These are phyloP conservation scores for Pelagomonas calceolata DNA, from an alignment of 108 stramenopile species.

Conservation along the genomic window DNA sequence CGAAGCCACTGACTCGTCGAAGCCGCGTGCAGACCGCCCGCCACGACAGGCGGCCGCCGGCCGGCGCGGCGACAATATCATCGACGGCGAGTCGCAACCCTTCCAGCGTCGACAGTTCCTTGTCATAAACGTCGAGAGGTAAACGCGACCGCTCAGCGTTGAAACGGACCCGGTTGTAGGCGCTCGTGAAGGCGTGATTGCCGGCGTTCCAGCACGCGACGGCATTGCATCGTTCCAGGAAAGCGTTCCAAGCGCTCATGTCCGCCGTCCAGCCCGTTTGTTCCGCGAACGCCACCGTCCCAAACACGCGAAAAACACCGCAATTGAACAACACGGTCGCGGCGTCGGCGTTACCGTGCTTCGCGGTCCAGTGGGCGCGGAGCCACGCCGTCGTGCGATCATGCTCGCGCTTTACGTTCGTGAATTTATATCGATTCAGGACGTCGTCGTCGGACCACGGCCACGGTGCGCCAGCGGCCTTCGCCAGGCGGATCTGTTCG, in stretches of 20 bases:
- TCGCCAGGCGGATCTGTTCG: neutral
- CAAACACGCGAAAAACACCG: neutral
- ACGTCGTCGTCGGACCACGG: neutral
- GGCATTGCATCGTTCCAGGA: neutral
- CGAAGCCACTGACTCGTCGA: neutral
- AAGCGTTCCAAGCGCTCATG: neutral
- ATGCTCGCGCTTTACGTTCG: neutral
- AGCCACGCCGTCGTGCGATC: neutral
- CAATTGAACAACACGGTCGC: neutral
- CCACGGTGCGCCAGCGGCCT: neutral
- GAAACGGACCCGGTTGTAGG: neutral
- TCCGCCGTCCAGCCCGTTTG: neutral
- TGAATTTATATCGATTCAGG: neutral
- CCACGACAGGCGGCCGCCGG: neutral
- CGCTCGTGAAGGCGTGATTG: neutral
- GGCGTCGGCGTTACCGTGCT: neutral
- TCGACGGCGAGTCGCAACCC: too few species aligned
- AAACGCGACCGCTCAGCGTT: neutral
- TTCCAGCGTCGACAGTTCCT: neutral
- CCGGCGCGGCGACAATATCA: neutral
- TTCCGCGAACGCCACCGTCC: neutral
- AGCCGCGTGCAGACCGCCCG: neutral
- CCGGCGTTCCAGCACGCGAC: neutral
- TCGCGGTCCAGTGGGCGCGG: neutral
- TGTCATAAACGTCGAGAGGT: neutral